phyloP scores from a whole-genome alignment of 495 filamentous ascomycete genomes.

The Aspergillus incahuasiensis region DNA sequence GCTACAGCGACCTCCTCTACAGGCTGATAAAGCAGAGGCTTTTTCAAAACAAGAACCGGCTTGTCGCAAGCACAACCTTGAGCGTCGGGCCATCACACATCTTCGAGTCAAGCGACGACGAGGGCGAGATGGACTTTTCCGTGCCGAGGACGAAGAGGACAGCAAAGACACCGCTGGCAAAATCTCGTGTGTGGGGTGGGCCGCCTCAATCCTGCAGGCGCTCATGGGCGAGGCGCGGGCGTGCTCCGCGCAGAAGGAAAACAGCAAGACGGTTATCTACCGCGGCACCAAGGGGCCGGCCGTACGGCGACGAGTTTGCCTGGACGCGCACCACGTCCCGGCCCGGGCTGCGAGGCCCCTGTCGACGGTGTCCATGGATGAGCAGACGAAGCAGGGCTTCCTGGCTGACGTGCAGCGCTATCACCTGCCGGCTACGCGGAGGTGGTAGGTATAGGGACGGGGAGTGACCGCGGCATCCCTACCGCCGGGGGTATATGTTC shows the following conservation, averaged over 20 bases:
- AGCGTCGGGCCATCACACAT: no score
- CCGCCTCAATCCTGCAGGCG: slow-evolving; percentile 1
- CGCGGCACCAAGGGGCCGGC: not conserved
- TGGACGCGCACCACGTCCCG: slow-evolving; percentile 21
- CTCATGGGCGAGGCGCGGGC: slow-evolving; percentile 7
- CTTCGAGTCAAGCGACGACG: not conserved
- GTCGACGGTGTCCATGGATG: slow-evolving; percentile 15
- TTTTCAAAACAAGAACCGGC: no score
- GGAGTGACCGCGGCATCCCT: slow-evolving; percentile 52
- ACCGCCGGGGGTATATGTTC: slow-evolving; percentile 34
- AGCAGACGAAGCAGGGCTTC: not conserved
- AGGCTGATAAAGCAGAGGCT: slow-evolving; percentile 7
- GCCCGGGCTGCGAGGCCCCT: slow-evolving; percentile 43
- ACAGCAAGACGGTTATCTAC: slow-evolving; percentile 10
- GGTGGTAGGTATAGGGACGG: no score
- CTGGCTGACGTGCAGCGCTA: slow-evolving; percentile 56
- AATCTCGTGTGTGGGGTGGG: not conserved
- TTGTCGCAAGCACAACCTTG: no score
- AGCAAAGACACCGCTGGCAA: not conserved
- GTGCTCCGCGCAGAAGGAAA: slow-evolving; percentile 9
- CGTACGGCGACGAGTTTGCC: slow-evolving; percentile 3
- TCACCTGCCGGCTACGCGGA: slow-evolving; percentile 58
- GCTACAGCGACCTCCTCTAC: slow-evolving; percentile 7
- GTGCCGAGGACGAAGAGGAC: slow-evolving; percentile 2
- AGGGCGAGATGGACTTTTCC: not conserved